Base-by-base conservation (phyloP, 306 rosid genomes). In the Medicago ruthenica region DNA sequence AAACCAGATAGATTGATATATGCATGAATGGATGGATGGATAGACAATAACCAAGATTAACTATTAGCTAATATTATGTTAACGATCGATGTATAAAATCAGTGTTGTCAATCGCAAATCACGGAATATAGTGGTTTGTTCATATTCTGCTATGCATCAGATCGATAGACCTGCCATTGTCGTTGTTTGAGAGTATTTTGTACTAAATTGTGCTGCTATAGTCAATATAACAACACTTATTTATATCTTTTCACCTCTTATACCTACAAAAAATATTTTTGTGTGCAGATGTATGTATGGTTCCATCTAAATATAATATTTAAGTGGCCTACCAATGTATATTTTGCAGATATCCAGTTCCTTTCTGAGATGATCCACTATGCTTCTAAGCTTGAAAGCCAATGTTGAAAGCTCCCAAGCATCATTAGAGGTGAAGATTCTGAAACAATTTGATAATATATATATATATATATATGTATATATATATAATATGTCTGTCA, bases 341-440 rank as follows among this genome's bases (percentile, higher is more conserved):
- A 8, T 75, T 71, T 62, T 70, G 68, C 91, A 87, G 37, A 37
- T 44, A n/a, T 71, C 79, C 15, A 87, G 81, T 61, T 79, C 79
- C 67, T 83, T 76, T 80, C 69, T 87, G 68, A 89, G 89, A 87
- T 87, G 88, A 0, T 83, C 84, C 0, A 60, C 67, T 64, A 87
- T 87, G 82, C 65, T 87, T 72, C 74, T 87, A 48, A 89, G 89
- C 66, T 89, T 89, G 86, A 85, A 88, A 64, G 81, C 85, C 67
- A 87, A 78, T n/a, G 89, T 87, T 12, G 89, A 85, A 77, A 87
- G 83, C 83, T 89, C 93, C 93, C 93, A 87, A 42, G 93, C 74
- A 37, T 89, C 93, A 15, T 83, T 85, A 37, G 89, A 77, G 51
- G 83, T 34, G 74, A 82, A 75, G 80, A 74, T 76, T 84, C 93